These are phyloP conservation scores for Batrachochytrium dendrobatidis DNA, from an alignment of 371 early-diverging fungal species.

Conservation along the genomic window DNA sequence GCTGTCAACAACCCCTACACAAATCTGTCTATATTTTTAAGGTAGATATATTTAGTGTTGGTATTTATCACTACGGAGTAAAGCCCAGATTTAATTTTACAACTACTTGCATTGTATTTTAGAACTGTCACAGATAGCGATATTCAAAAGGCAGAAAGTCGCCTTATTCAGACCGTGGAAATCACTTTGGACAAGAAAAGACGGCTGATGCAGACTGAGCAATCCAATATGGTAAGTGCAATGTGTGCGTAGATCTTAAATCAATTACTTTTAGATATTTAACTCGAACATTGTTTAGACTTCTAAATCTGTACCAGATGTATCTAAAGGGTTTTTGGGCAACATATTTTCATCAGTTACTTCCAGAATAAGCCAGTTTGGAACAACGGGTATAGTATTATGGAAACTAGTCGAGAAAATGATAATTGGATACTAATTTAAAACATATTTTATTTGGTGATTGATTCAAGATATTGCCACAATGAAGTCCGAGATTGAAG, in stretches of 20 bases:
- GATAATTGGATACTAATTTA: too few relatives aligned
- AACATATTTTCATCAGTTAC: not conserved
- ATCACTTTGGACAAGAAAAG: slow-evolving; percentile 54
- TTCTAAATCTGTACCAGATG: too few relatives aligned
- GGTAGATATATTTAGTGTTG: slow-evolving; percentile 24
- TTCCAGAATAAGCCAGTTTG: not conserved
- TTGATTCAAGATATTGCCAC: too few relatives aligned
- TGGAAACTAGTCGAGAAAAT: too few relatives aligned
- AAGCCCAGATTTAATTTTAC: not conserved
- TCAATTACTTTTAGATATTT: too few relatives aligned
- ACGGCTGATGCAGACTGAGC: slow-evolving; percentile 39
- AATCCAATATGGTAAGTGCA: slow-evolving; percentile 18
- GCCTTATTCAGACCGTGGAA: slow-evolving; percentile 52
- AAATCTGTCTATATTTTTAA: slow-evolving; percentile 56
- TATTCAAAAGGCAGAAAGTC: slow-evolving; percentile 51
- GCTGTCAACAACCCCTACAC: slow-evolving; percentile 85
- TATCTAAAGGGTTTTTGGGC: not conserved
- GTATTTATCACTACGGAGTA: not conserved
- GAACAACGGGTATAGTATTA: not conserved
- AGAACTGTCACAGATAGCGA: slow-evolving; percentile 48
- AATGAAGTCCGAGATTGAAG: slow-evolving; percentile 43
- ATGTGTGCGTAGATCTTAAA: not conserved
- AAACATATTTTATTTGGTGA: too few relatives aligned
- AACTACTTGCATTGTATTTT: not conserved
- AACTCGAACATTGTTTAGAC: too few relatives aligned